phyloP scores from a whole-genome alignment of 176 grass and related monocot species.

The Poa pratensis region DNA sequence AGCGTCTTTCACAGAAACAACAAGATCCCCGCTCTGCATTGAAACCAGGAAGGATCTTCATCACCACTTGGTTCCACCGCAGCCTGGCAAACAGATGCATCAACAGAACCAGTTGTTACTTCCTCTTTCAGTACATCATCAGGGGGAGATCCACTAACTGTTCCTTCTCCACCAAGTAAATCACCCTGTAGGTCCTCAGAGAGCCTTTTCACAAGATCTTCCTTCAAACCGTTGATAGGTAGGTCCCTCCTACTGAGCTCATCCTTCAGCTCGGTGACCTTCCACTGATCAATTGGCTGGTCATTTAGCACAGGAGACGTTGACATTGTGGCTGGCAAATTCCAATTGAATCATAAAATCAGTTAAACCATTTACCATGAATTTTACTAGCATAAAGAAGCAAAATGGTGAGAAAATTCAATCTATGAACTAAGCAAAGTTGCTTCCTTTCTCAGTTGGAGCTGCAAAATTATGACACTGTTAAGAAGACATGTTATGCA shows the following conservation, averaged over 20 bases:
- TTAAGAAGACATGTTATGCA: not conserved
- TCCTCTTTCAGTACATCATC: conserved; percentile 12
- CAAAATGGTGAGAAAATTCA: not conserved
- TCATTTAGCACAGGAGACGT: conserved; percentile 61
- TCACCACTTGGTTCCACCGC: conserved; percentile 28
- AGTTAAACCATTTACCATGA: conserved; percentile 8
- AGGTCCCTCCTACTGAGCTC: conserved; percentile 72
- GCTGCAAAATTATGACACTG: not conserved
- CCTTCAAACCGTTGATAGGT: conserved; percentile 67
- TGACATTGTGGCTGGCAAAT: conserved; percentile 44
- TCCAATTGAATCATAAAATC: not conserved
- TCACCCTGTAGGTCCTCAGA: conserved; percentile 60
- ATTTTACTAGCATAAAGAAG: conserved; percentile 3
- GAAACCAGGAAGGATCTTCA: conserved; percentile 33
- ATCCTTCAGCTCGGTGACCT: conserved; percentile 75
- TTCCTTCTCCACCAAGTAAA: conserved; percentile 29
- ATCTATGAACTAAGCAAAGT: conserved; percentile 11
- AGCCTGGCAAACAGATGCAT: conserved; percentile 35
- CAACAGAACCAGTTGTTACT: conserved; percentile 4
- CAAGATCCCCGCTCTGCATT: conserved; percentile 9
- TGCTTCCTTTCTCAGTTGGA: not conserved
- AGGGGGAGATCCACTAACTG: conserved; percentile 15
- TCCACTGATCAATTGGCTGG: conserved; percentile 87
- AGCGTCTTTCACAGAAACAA: conserved; percentile 28
- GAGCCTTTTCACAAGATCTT: conserved; percentile 75